phyloP scores from a whole-genome alignment of 441 rosid genomes.

The Lepidium campestre region DNA sequence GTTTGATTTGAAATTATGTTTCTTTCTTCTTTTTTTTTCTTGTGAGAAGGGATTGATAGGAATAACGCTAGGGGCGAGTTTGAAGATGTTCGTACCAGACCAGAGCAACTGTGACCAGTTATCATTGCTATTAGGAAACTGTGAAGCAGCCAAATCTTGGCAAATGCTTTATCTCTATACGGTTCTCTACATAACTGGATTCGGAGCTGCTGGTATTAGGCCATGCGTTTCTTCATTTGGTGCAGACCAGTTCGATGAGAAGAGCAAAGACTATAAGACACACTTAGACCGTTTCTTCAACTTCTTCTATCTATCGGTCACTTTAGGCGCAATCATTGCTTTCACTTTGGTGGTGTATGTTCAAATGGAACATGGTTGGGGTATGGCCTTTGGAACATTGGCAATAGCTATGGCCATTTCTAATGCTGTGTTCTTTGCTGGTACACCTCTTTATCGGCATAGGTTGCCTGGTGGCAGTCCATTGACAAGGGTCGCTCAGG shows the following conservation, averaged over 20 bases:
- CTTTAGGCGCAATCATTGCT: conserved; percentile 79
- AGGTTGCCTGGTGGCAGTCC: conserved; percentile 98
- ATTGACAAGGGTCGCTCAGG: conserved; percentile 83
- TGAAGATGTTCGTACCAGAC: conserved; percentile 53
- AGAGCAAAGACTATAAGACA: conserved; percentile 59
- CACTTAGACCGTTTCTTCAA: conserved; percentile 91
- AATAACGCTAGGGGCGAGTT: conserved; percentile 67
- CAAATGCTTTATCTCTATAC: conserved; percentile 71
- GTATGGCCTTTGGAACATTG: conserved; percentile 79
- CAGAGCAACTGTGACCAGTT: conserved; percentile 61
- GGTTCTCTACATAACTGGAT: conserved; percentile 75
- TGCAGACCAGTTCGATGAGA: conserved; percentile 96
- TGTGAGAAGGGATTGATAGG: conserved; percentile 75
- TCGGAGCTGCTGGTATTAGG: conserved; percentile 93
- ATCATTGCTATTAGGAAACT: conserved; percentile 63
- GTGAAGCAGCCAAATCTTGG: conserved; percentile 79
- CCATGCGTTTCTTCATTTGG: conserved; percentile 97
- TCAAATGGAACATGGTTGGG: conserved; percentile 82
- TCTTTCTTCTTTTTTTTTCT: background rate
- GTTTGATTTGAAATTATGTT: too few relatives aligned
- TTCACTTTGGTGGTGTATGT: conserved; percentile 87
- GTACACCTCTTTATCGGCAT: conserved; percentile 87
- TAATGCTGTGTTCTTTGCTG: conserved; percentile 65
- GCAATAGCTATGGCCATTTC: conserved; percentile 89
- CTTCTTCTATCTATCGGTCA: conserved; percentile 84